Evolutionary conservation across 2,329 filamentous ascomycete genomes (phyloP), one percentile per base, ranked within the genome.

Genomic region (Fusarium chlamydosporum): DNA sequence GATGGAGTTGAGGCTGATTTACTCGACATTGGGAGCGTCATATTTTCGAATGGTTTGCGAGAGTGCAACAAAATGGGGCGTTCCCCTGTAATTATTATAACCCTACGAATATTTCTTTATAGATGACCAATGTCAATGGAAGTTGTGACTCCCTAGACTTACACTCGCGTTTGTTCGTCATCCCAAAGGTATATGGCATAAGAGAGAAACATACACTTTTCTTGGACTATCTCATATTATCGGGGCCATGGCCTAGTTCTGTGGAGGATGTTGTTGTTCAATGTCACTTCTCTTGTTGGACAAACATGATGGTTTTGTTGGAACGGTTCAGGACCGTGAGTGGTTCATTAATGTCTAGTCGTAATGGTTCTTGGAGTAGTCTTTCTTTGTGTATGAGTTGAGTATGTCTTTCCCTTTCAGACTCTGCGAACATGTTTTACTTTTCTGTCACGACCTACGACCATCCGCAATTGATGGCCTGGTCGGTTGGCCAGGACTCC

Each of bases 381-480:
- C 43, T 33, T 41, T 41, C n/a, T 35, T 42, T 65, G 35, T 47
- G 20, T n/a, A 34, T 34, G 34, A 34, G 40, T 56, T 40, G 42
- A 40, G 40, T 34, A 31, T 47, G 15, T 37, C 26, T 42, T 33
- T 16, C 31, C 33, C 29, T 58, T 48, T 65, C 50, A 80, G 46
- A 91, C 83, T 37, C 83, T 78, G 61, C 86, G 74, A 18, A 84
- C 84, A 69, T 89, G 79, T 75, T 85, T 84, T 20, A 91, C 88
- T 65, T 81, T 86, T 70, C 90, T 82, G 69, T 90, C 84, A 68
- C 83, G 83, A 41, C 85, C 84, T 3, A 92, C 86, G 11, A 91
- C 80, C 48, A 92, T 77, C 56, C 88, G 81, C 68, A 92, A 78
- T 76, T 92, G 89, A 65, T 82, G 81, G 8, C 83, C 83, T 27